A percentile compares a stretch with the other conserved stretches of the same genome.
These are phyloP conservation scores for Gaultheria prostrata DNA, from an alignment of 148 eudicot species.

Conservation along the genomic window DNA sequence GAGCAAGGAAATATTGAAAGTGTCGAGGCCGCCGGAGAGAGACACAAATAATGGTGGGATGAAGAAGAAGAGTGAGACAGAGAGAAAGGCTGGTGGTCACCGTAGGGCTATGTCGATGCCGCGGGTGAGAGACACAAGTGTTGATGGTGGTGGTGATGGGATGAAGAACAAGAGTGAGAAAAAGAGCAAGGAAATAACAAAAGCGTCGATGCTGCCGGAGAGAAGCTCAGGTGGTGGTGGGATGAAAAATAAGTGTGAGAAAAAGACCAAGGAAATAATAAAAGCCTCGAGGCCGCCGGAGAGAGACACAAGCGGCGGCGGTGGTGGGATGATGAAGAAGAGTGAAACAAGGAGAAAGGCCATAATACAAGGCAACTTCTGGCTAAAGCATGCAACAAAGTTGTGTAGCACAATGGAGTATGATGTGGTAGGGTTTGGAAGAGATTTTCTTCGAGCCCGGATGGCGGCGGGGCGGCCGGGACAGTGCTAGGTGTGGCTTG, in stretches of 20 bases:
- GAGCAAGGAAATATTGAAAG: neutral
- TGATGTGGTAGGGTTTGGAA: conserved; percentile 22
- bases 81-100: neutral
- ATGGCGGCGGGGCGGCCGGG: neutral
- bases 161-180: neutral
- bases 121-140: neutral
- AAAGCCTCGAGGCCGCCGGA: neutral
- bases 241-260: neutral
- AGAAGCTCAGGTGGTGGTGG: neutral
- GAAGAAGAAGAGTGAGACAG: neutral
- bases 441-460: neutral
- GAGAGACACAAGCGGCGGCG: neutral
- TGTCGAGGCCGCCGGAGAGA: neutral
- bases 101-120: neutral
- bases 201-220: neutral
- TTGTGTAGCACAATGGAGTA: conserved; percentile 19
- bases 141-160: neutral
- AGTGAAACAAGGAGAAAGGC: neutral
- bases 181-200: neutral
- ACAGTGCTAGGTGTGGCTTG: conserved; percentile 2
- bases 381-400: conserved; percentile 14
- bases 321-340: neutral
- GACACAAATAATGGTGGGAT: neutral
- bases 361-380: neutral
- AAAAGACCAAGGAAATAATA: neutral